Percentiles rank a stretch among this genome's conserved stretches.
Evolutionary conservation across 306 rosid genomes (phyloP).

Genomic region (Glycine tomentella): DNA sequence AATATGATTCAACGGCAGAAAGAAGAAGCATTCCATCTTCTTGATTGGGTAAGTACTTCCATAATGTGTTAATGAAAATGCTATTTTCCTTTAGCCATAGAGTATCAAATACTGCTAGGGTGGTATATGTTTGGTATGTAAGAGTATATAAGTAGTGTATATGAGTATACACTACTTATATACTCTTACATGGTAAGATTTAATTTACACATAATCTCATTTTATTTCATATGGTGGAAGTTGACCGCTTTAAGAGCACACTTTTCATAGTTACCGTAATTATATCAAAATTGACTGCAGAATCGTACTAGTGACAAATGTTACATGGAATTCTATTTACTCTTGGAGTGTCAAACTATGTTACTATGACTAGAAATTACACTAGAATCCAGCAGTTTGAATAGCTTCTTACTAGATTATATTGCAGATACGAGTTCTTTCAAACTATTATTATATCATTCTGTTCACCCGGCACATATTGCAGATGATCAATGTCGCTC

Average conservation of each 20-base stretch:
- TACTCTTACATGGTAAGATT: neutral
- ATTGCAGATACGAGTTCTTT: neutral
- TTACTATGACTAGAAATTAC: neutral
- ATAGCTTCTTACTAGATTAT: neutral
- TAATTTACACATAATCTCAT: neutral
- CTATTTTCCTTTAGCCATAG: neutral
- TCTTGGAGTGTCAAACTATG: neutral
- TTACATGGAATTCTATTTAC: neutral
- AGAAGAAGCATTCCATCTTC: slow-evolving; percentile 46
- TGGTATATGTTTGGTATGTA: neutral
- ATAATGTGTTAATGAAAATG: neutral
- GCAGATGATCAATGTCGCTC: slow-evolving; percentile 58
- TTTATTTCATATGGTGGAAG: neutral
- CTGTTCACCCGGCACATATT: slow-evolving; percentile 19
- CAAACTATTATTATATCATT: too few species aligned
- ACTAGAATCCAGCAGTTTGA: neutral
- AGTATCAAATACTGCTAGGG: slow-evolving; percentile 15
- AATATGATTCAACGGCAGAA: slow-evolving; percentile 49
- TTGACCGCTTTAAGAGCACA: neutral
- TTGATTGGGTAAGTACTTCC: slow-evolving; percentile 23
- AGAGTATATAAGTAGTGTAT: too few species aligned
- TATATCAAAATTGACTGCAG: neutral
- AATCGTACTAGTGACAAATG: neutral
- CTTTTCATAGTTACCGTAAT: neutral
- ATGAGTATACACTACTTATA: too few species aligned